Base-by-base conservation (phyloP, 2,329 filamentous ascomycete genomes). In the Phyllachora maydis region DNA sequence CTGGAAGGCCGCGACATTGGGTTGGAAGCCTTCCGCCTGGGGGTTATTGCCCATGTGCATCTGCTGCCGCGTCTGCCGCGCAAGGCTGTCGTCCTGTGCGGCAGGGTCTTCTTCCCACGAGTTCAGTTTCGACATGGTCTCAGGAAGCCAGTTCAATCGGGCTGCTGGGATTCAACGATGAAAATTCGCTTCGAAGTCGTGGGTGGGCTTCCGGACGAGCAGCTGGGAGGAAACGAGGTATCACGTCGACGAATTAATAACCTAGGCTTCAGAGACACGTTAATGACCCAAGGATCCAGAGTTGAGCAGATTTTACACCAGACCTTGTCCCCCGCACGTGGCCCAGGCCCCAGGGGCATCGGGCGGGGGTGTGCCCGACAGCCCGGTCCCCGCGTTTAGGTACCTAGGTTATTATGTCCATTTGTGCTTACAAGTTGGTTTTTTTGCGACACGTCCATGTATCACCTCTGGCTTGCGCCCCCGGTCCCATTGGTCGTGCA, bases 41-140 rank as follows among this genome's bases (percentile, higher is more conserved):
- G 44, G 48, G 35, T 50, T 50, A 32, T 51, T 55, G 46, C 74
- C 76, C 41, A 83, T 46, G 47, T 81, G 79, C 47, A 82, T 62
- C 46, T 75, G 71, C 46, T 74, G 67, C 38, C 74, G 66, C 18
- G 76, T 54, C 57, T 83, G 77, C 39, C 70, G 69, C 31, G 77
- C 66, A 48, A 91, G 67, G 46, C 66, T 66, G 38, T 78, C 74
- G 39, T 83, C 74, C 57, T 79, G 73, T 32, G 67, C 70, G 26
- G 72, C 59, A 40, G 72, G 70, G 41, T 83, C 78, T 42, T 91
- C 81, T 54, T 95, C 83, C 78, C 88, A 95, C 32, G 82, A 92
- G 49, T 91, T 82, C 41, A 81, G 76, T 49, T 83, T 71, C 39
- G 83, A 75, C 82, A 92, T 92, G 42, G 33, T 35, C 23, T 12